A percentile compares a stretch with the other conserved stretches of the same genome.
These are phyloP conservation scores for Penicillium vulpinum DNA, from an alignment of 2,329 filamentous ascomycete genomes.

Conservation along the genomic window DNA sequence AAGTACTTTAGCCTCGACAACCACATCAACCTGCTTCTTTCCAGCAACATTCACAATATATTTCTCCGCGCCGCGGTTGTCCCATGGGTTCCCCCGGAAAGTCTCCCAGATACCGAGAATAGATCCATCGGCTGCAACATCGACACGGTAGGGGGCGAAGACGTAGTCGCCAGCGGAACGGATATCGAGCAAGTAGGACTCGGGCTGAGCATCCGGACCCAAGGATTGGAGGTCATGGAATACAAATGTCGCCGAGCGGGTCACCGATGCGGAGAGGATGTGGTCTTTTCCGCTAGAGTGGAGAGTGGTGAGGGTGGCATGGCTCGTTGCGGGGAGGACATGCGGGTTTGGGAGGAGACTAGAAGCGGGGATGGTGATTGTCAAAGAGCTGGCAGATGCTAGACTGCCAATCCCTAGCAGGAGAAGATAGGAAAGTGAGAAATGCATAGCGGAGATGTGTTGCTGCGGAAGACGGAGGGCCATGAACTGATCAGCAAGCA, in stretches of 20 bases:
- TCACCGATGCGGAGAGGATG: slow-evolving; percentile 64
- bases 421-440: slow-evolving; percentile 3
- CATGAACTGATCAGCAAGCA: neutral
- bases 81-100: slow-evolving; percentile 86
- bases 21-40: slow-evolving; percentile 41
- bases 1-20: slow-evolving; percentile 63
- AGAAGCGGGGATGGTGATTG: slow-evolving; percentile 44
- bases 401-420: slow-evolving; percentile 1
- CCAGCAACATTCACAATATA: slow-evolving; percentile 35
- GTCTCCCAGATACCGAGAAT: slow-evolving; percentile 75
- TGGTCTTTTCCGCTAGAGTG: slow-evolving; percentile 45
- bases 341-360: slow-evolving; percentile 46
- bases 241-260: slow-evolving; percentile 67
- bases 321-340: slow-evolving; percentile 46
- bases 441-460: neutral
- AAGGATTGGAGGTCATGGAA: slow-evolving; percentile 66
- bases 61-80: slow-evolving; percentile 67
- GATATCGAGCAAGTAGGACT: slow-evolving; percentile 78
- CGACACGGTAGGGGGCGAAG: slow-evolving; percentile 79
- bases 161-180: slow-evolving; percentile 67
- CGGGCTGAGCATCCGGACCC: slow-evolving; percentile 12
- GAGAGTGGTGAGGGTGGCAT: slow-evolving; percentile 53
- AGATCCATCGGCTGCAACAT: slow-evolving; percentile 52
- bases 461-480: neutral
- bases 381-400: slow-evolving; percentile 28